These are phyloP conservation scores for Fusarium dlaminii DNA, from an alignment of 2,329 filamentous ascomycete genomes.

Conservation along the genomic window DNA sequence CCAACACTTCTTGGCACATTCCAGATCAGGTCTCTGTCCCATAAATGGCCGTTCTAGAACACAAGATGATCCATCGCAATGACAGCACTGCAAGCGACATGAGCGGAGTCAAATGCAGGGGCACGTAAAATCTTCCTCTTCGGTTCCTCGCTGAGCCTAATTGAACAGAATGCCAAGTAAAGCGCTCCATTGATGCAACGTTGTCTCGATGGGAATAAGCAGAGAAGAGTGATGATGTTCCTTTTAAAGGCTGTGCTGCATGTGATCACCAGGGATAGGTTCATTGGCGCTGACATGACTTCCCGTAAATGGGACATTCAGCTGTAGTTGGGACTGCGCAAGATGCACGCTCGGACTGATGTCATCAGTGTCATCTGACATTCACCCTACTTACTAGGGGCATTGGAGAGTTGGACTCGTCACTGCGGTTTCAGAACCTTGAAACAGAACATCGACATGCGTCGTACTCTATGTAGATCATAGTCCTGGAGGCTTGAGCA, in stretches of 20 bases:
- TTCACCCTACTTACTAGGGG: neutral
- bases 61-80: neutral
- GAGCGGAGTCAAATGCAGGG: neutral
- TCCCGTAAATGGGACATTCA: neutral
- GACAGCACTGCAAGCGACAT: neutral
- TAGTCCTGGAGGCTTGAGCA: rapidly evolving
- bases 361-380: neutral
- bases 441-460: neutral
- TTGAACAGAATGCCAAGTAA: neutral
- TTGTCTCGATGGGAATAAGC: neutral
- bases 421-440: neutral
- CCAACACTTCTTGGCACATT: neutral
- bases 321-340: neutral
- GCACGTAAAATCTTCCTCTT: neutral
- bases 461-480: neutral
- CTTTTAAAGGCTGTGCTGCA: neutral
- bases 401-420: neutral
- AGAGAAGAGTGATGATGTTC: neutral
- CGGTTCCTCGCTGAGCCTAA: neutral
- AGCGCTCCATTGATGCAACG: neutral
- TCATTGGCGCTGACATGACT: neutral
- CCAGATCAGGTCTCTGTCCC: neutral
- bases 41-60: neutral
- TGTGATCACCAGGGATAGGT: too few species aligned
- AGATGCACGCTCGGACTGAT: neutral